Evolutionary conservation across 225 moss, liverwort and hornwort genomes (phyloP).

Genomic region (Polytrichum formosum): DNA sequence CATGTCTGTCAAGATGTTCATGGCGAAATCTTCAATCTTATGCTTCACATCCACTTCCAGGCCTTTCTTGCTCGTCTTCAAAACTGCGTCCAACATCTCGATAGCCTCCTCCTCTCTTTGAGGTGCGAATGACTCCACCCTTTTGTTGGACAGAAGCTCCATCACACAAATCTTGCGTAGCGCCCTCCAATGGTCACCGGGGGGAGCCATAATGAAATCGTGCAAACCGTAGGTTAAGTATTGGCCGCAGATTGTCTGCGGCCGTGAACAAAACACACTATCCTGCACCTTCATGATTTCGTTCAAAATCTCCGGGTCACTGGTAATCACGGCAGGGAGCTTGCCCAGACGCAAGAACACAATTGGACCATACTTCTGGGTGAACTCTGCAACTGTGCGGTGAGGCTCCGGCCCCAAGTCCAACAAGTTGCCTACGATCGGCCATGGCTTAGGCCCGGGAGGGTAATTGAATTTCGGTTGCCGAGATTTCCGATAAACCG

Average conservation of each 20-base stretch:
- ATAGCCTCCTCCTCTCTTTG: conserved; percentile 1
- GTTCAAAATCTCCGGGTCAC: conserved; percentile 25
- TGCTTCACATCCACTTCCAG: conserved; percentile 3
- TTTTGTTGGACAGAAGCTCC: conserved; percentile 5
- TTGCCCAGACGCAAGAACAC: conserved; percentile 43
- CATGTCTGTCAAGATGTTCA: conserved; percentile 11
- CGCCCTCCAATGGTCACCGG: conserved; percentile 3
- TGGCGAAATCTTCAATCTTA: not conserved
- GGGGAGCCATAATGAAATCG: conserved; percentile 13
- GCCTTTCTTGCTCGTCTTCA: not conserved
- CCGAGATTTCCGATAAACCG: too few relatives aligned
- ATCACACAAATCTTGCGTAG: conserved; percentile 6
- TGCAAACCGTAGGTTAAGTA: conserved; percentile 4
- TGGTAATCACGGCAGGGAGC: conserved; percentile 25
- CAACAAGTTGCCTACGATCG: conserved; percentile 3
- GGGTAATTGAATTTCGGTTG: not conserved
- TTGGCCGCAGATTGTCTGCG: conserved; percentile 1
- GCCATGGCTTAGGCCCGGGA: conserved; percentile 10
- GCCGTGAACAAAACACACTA: conserved; percentile 12
- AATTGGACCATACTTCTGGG: conserved; percentile 40
- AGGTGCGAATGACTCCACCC: not conserved
- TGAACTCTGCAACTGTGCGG: conserved; percentile 8
- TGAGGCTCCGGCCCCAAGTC: conserved; percentile 6
- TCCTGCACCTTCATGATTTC: conserved; percentile 38
- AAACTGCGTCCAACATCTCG: not conserved